Percentiles rank a stretch among this genome's conserved stretches.
phyloP scores from a whole-genome alignment of 192 early-diverging fungal genomes.

The Umbelopsis vinacea region DNA sequence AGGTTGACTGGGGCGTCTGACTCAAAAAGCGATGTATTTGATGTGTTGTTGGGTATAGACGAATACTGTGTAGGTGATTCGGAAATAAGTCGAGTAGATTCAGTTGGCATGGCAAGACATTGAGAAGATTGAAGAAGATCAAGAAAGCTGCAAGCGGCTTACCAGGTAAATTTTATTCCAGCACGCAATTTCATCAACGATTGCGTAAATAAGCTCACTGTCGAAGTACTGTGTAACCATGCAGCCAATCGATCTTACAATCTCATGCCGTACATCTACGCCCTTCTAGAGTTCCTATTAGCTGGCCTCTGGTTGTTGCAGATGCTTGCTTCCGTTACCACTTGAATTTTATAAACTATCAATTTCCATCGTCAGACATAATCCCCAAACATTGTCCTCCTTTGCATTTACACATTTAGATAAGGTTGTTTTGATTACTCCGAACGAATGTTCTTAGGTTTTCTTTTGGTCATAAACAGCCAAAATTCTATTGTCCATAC shows the following conservation, averaged over 20 bases:
- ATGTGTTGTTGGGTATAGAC: neutral
- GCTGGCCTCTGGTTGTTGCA: no score
- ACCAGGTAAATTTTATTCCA: neutral
- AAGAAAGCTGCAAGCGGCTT: neutral
- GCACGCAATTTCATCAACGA: conserved; percentile 10
- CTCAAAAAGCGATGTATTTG: neutral
- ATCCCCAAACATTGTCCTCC: no score
- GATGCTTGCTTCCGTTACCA: no score
- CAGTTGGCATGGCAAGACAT: conserved; percentile 13
- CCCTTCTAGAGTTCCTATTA: no score
- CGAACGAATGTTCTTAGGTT: no score
- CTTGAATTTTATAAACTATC: no score
- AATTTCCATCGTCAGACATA: no score
- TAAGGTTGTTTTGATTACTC: no score
- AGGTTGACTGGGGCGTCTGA: neutral
- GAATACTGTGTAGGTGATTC: neutral
- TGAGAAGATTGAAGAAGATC: neutral
- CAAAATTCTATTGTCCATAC: no score
- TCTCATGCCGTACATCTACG: neutral
- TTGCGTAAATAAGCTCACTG: neutral
- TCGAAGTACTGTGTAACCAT: neutral
- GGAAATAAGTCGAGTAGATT: conserved; percentile 5
- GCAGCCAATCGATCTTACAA: neutral
- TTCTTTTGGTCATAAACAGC: no score
- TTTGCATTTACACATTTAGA: no score